These are phyloP conservation scores for Xylariaceae sp. DNA, from an alignment of 2,329 filamentous ascomycete species.

Conservation along the genomic window DNA sequence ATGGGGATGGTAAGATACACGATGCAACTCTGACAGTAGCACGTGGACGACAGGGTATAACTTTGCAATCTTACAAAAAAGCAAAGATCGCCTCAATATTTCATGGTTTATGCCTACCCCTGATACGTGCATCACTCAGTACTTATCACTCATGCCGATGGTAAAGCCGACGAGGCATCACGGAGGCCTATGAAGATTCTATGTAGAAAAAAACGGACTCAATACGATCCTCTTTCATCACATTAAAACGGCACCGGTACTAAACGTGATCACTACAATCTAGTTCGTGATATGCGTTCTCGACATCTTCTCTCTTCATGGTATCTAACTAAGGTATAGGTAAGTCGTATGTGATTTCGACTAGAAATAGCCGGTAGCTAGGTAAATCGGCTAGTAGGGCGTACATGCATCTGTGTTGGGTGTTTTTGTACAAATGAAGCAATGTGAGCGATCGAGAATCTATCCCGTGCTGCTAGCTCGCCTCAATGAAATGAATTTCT, in stretches of 20 bases:
- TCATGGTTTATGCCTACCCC: background rate
- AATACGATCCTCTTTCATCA: background rate
- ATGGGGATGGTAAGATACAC: constrained; percentile 2
- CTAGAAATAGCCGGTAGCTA: too few relatives aligned
- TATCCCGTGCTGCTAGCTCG: background rate
- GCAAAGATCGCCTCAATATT: background rate
- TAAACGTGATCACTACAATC: background rate
- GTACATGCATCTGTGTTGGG: constrained; percentile 8
- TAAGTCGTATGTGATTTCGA: too few relatives aligned
- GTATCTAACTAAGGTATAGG: constrained; percentile 15
- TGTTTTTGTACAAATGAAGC: constrained; percentile 23
- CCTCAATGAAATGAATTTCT: constrained; percentile 13
- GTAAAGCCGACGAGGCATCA: too few relatives aligned
- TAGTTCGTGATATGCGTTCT: background rate
- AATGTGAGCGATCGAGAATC: constrained; percentile 3
- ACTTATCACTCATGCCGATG: too few relatives aligned
- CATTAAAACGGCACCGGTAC: too few relatives aligned
- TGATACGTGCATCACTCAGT: background rate
- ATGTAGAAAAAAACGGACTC: too few relatives aligned
- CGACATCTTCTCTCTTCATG: background rate
- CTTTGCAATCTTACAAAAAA: background rate
- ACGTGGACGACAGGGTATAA: constrained; percentile 6
- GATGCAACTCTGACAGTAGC: constrained; percentile 18
- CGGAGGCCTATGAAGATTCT: too few relatives aligned
- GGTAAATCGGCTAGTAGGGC: too few relatives aligned